Conservation (phyloP, 257 asterid genomes). For the Nicotiana sylvestris region DNA sequence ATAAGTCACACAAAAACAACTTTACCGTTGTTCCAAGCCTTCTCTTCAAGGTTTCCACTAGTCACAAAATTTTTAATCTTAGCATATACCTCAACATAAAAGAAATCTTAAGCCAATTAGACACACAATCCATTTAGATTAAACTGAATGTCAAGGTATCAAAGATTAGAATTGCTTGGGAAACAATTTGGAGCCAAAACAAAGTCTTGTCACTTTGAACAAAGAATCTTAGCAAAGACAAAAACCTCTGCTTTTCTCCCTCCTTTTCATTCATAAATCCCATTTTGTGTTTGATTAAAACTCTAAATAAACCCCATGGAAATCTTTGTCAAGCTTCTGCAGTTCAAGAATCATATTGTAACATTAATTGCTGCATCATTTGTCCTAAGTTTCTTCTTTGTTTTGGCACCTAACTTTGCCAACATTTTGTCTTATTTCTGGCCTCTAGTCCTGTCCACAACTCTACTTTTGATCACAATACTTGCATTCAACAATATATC, state of each 20-base stretch:
- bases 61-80: not conserved
- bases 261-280: not conserved
- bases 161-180: slow-evolving; percentile 16
- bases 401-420: slow-evolving; percentile 23
- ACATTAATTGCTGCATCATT: slow-evolving; percentile 24
- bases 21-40: too few relatives aligned
- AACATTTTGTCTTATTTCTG: slow-evolving; percentile 41
- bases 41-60: too few relatives aligned
- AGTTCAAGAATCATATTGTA: slow-evolving; percentile 25
- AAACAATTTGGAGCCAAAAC: slow-evolving; percentile 5
- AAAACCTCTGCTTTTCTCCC: not conserved
- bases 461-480: slow-evolving; percentile 33
- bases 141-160: not conserved
- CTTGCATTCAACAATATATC: slow-evolving; percentile 32
- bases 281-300: not conserved
- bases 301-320: slow-evolving; percentile 24
- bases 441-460: slow-evolving; percentile 56
- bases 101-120: not conserved
- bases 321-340: slow-evolving; percentile 27
- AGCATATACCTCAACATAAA: not conserved
- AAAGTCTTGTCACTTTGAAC: slow-evolving; percentile 10
- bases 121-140: not conserved
- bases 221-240: slow-evolving; percentile 28
- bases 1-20: too few relatives aligned
- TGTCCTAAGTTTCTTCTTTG: slow-evolving; percentile 19